Percentiles rank a stretch among this genome's conserved stretches.
These are phyloP conservation scores for Cyclotella distinguenda DNA, from an alignment of 108 stramenopile genomes.

Conservation along the genomic window DNA sequence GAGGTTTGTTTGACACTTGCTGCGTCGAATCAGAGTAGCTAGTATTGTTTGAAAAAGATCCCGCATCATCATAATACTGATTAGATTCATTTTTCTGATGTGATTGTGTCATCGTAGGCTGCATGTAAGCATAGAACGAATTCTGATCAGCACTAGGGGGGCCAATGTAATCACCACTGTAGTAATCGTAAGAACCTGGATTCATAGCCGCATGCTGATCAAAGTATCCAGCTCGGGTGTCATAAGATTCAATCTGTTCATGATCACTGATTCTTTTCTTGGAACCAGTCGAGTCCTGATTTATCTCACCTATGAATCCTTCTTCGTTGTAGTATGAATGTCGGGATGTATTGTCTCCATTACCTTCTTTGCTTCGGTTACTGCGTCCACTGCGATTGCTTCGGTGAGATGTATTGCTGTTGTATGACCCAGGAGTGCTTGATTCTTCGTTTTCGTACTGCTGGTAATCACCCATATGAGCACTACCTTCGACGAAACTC, in stretches of 20 bases:
- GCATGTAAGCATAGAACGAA: neutral
- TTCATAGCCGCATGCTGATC: no score
- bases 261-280: neutral
- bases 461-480: neutral
- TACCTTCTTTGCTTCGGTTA: neutral
- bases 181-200: no score
- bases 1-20: conserved; percentile 19
- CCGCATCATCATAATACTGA: conserved; percentile 16
- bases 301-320: conserved; percentile 7
- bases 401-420: conserved; percentile 14
- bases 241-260: conserved; percentile 7
- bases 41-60: conserved; percentile 1
- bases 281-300: neutral
- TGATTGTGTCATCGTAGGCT: conserved; percentile 1
- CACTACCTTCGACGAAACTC: neutral
- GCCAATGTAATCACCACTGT: no score
- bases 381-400: conserved; percentile 1
- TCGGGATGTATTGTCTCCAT: neutral
- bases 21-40: conserved; percentile 25
- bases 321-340: conserved; percentile 14
- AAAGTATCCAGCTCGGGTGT: no score
- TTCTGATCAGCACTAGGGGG: neutral
- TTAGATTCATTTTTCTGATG: conserved; percentile 13
- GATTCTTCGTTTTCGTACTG: conserved; percentile 3
- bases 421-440: neutral